phyloP scores from a whole-genome alignment of 2,329 filamentous ascomycete genomes.

The Passalora sequoiae region DNA sequence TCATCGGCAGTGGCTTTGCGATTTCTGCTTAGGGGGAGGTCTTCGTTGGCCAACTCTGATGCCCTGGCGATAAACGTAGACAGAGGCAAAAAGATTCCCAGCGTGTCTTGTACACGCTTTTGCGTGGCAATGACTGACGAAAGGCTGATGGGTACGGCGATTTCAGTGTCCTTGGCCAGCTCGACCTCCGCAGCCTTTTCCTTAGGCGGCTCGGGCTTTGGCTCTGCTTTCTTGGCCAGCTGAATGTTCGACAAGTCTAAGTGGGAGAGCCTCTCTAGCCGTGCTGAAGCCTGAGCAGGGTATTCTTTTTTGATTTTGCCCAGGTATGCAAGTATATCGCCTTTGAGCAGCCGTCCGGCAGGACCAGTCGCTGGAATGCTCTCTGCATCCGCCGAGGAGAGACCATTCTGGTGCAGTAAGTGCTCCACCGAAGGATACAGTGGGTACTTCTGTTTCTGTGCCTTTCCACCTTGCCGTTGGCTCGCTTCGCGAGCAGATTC shows the following conservation, averaged over 20 bases:
- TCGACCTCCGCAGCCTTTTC: conserved; percentile 39
- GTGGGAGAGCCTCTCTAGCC: conserved; percentile 70
- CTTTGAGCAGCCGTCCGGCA: conserved; percentile 83
- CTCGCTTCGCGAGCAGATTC: not conserved
- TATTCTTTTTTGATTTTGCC: conserved; percentile 69
- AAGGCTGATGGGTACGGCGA: conserved; percentile 74
- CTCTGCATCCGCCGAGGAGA: conserved; percentile 68
- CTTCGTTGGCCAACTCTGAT: conserved; percentile 79
- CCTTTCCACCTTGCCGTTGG: conserved; percentile 38
- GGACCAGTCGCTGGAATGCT: conserved; percentile 86
- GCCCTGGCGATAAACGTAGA: conserved; percentile 84
- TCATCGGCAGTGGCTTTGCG: conserved; percentile 68
- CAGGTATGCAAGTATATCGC: conserved; percentile 86
- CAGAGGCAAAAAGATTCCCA: conserved; percentile 76
- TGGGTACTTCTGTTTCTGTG: conserved; percentile 63
- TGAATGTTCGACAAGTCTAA: conserved; percentile 96
- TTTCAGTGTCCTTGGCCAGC: conserved; percentile 48
- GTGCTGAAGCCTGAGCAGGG: conserved; percentile 64
- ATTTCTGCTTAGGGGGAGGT: conserved; percentile 63
- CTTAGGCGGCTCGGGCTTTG: conserved; percentile 40
- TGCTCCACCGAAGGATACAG: conserved; percentile 78
- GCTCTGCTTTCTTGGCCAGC: conserved; percentile 47
- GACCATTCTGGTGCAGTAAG: conserved; percentile 71
- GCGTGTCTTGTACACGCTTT: conserved; percentile 67
- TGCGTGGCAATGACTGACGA: conserved; percentile 74